phyloP scores from a whole-genome alignment of 164 flowering plant species.

The Santalum album region DNA sequence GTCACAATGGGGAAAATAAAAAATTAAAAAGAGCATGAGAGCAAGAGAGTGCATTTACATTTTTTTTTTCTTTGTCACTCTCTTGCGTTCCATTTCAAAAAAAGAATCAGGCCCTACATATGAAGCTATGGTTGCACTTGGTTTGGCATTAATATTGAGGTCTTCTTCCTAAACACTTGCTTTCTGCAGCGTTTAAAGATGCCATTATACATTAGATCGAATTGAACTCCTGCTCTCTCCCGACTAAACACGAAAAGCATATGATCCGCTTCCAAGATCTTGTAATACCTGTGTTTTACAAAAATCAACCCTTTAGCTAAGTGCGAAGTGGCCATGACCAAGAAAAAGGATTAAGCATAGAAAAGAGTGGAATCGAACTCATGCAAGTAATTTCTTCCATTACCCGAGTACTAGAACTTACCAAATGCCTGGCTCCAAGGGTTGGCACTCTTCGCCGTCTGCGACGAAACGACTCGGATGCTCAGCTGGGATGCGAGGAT shows the following conservation, averaged over 20 bases:
- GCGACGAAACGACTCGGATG: conserved; percentile 65
- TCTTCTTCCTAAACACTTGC: conserved; percentile 53
- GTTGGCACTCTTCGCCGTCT: conserved; percentile 71
- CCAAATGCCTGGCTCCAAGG: conserved; percentile 93
- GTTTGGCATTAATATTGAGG: conserved; percentile 51
- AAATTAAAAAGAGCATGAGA: too few relatives aligned
- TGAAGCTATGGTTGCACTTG: conserved; percentile 24
- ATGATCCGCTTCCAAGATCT: conserved; percentile 90
- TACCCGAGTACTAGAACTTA: conserved; percentile 27
- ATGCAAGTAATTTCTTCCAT: too few relatives aligned
- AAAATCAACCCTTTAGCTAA: background rate
- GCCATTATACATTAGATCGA: conserved; percentile 83
- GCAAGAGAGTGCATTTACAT: too few relatives aligned
- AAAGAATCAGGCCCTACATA: background rate
- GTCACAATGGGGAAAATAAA: too few relatives aligned
- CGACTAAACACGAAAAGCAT: conserved; percentile 77
- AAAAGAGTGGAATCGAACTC: too few relatives aligned
- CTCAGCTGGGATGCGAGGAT: conserved; percentile 83
- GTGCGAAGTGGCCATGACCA: too few relatives aligned
- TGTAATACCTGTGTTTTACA: conserved; percentile 74
- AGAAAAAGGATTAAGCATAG: too few relatives aligned
- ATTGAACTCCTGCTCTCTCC: conserved; percentile 90
- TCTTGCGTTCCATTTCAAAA: too few relatives aligned
- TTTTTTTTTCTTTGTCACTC: too few relatives aligned
- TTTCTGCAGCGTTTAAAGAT: conserved; percentile 93